Evolutionary conservation across 1,284 basidiomycete genomes (phyloP).

Genomic region (Anthracocystis walkeri): DNA sequence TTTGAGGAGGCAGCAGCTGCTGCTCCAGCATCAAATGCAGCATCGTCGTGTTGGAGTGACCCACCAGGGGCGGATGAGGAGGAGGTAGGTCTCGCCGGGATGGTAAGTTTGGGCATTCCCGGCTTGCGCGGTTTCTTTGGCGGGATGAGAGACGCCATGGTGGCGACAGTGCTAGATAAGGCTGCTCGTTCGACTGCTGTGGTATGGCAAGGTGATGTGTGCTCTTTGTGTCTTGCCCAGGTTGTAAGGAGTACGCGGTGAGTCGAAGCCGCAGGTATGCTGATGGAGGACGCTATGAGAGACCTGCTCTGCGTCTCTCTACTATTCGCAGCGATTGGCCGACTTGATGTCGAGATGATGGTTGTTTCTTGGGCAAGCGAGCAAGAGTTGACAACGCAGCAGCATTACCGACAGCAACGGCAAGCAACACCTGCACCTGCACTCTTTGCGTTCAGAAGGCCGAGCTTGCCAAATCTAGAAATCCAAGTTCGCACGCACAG

Average conservation of each 20-base stretch:
- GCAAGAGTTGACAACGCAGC: not conserved
- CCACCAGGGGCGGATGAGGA: slow-evolving; percentile 40
- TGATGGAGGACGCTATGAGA: not conserved
- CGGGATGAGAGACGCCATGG: slow-evolving; percentile 64
- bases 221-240: not conserved
- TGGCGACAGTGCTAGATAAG: not conserved
- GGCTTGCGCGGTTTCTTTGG: slow-evolving; percentile 60
- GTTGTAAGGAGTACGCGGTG: too few relatives aligned
- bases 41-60: slow-evolving; percentile 24
- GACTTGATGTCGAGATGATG: not conserved
- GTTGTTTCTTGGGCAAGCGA: not conserved
- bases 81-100: slow-evolving; percentile 45
- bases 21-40: slow-evolving; percentile 7
- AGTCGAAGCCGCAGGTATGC: not conserved
- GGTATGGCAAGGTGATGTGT: not conserved
- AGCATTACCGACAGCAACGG: not conserved
- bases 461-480: too few relatives aligned
- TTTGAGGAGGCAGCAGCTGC: not conserved
- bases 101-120: slow-evolving; percentile 66
- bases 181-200: not conserved
- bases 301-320: slow-evolving; percentile 11
- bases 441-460: too few relatives aligned
- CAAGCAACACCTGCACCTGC: not conserved
- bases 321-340: not conserved
- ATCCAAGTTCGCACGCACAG: too few relatives aligned